phyloP scores from a whole-genome alignment of 2,329 filamentous ascomycete genomes.

The Cladosporium austrohemisphaericum region DNA sequence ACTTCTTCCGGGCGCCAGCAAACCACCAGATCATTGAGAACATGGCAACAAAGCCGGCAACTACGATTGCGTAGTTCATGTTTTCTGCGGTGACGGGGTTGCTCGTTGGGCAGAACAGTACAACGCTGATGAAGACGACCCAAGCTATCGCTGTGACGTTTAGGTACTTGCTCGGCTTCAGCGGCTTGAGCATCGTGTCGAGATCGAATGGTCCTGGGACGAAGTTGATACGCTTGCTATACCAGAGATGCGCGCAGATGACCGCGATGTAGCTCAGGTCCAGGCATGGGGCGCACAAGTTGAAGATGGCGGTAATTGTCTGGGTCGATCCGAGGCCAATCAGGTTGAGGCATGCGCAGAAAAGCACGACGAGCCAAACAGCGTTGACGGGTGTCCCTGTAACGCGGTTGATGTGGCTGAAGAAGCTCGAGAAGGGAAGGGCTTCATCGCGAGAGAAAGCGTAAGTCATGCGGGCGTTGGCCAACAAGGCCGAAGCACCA shows the following conservation, averaged over 20 bases:
- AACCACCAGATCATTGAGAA: conserved; percentile 47
- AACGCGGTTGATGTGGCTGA: conserved; percentile 48
- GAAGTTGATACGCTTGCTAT: conserved; percentile 46
- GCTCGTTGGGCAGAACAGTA: conserved; percentile 52
- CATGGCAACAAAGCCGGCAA: conserved; percentile 45
- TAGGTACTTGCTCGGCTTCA: conserved; percentile 40
- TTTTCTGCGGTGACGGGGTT: conserved; percentile 46
- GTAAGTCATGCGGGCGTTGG: conserved; percentile 52
- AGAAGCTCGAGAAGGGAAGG: conserved; percentile 46
- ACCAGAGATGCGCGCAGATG: conserved; percentile 33
- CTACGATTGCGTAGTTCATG: conserved; percentile 56
- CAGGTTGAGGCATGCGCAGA: conserved; percentile 56
- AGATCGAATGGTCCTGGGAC: conserved; percentile 52
- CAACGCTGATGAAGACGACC: conserved; percentile 52
- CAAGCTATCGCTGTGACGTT: conserved; percentile 51
- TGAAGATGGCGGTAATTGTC: conserved; percentile 53
- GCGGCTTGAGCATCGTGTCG: conserved; percentile 39
- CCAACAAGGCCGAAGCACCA: conserved; percentile 44
- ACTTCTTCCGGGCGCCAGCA: conserved; percentile 48
- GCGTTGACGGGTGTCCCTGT: conserved; percentile 53
- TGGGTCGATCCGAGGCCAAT: conserved; percentile 56
- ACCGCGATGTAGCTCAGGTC: conserved; percentile 58
- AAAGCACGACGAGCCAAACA: conserved; percentile 54
- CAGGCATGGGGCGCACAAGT: conserved; percentile 53
- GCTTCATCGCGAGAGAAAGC: conserved; percentile 54